These are phyloP conservation scores for Ustilago curta DNA, from an alignment of 1,284 basidiomycete genomes.

Conservation along the genomic window DNA sequence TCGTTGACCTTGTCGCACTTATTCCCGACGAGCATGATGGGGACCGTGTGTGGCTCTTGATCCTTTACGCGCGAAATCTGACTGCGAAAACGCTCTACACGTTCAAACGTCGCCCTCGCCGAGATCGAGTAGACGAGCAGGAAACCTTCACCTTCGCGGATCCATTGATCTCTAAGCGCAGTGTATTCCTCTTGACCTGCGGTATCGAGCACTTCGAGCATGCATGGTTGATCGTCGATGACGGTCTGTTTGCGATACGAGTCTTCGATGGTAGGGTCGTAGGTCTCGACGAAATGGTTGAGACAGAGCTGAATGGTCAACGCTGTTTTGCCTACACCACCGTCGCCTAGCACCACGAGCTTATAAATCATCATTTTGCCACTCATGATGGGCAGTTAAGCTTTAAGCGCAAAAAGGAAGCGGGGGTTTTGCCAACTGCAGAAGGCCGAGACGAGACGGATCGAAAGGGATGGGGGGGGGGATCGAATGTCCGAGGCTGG, in stretches of 20 bases:
- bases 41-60: slow-evolving; percentile 71
- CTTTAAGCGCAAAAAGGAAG: not conserved
- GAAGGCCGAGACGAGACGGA: slow-evolving; percentile 4
- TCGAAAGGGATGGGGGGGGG: not conserved
- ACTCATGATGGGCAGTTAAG: slow-evolving; percentile 38
- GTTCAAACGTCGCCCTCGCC: slow-evolving; percentile 69
- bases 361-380: slow-evolving; percentile 74
- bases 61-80: slow-evolving; percentile 69
- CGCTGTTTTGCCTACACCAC: slow-evolving; percentile 97
- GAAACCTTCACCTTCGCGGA: slow-evolving; percentile 71
- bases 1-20: slow-evolving; percentile 86
- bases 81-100: slow-evolving; percentile 68
- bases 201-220: slow-evolving; percentile 87
- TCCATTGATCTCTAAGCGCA: slow-evolving; percentile 70
- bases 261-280: slow-evolving; percentile 70
- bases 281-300: slow-evolving; percentile 65
- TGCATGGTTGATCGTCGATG: slow-evolving; percentile 70
- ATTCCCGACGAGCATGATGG: slow-evolving; percentile 88
- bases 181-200: slow-evolving; percentile 80
- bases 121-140: slow-evolving; percentile 70
- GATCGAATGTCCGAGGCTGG: not conserved
- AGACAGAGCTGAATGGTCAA: slow-evolving; percentile 78
- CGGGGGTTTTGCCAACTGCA: not conserved
- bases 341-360: slow-evolving; percentile 94
- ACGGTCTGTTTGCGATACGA: slow-evolving; percentile 70